These are phyloP conservation scores for Penicillium sp. DNA, from an alignment of 2,329 filamentous ascomycete genomes.

Conservation along the genomic window DNA sequence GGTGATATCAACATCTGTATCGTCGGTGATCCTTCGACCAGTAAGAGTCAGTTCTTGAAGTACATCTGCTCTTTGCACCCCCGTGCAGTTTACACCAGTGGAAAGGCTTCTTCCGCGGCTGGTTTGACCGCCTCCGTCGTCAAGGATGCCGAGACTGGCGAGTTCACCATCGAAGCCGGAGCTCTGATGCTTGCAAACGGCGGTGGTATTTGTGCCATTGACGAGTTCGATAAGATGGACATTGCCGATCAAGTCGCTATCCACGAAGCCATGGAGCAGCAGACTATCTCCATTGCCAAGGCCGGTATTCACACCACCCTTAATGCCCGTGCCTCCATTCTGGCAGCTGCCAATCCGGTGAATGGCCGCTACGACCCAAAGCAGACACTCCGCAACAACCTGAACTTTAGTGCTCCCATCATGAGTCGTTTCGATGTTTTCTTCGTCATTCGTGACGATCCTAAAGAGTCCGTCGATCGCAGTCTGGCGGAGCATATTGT, in stretches of 20 bases:
- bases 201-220: conserved; percentile 96
- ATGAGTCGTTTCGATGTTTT: conserved; percentile 99
- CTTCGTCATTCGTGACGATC: conserved; percentile 96
- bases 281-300: conserved; percentile 98
- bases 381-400: conserved; percentile 86
- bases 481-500: conserved; percentile 95
- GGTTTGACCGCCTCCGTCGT: conserved; percentile 96
- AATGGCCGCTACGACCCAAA: conserved; percentile 95
- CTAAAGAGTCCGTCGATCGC: conserved; percentile 86
- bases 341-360: conserved; percentile 94
- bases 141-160: conserved; percentile 97
- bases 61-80: conserved; percentile 98
- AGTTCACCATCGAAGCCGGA: conserved; percentile 98
- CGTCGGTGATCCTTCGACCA: conserved; percentile 94
- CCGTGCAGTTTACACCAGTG: conserved; percentile 93
- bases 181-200: conserved; percentile 90
- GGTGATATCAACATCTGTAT: conserved; percentile 99
- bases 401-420: conserved; percentile 98
- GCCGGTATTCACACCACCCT: conserved; percentile 97
- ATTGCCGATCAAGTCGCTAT: conserved; percentile 96
- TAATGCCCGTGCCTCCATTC: conserved; percentile 91
- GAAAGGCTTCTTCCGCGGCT: conserved; percentile 94
- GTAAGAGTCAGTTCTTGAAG: conserved; percentile 97
- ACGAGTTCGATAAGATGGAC: conserved; percentile 99
- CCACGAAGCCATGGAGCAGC: conserved; percentile 99